These are phyloP conservation scores for Diaporthe amygdali DNA, from an alignment of 2,329 filamentous ascomycete species.

Conservation along the genomic window DNA sequence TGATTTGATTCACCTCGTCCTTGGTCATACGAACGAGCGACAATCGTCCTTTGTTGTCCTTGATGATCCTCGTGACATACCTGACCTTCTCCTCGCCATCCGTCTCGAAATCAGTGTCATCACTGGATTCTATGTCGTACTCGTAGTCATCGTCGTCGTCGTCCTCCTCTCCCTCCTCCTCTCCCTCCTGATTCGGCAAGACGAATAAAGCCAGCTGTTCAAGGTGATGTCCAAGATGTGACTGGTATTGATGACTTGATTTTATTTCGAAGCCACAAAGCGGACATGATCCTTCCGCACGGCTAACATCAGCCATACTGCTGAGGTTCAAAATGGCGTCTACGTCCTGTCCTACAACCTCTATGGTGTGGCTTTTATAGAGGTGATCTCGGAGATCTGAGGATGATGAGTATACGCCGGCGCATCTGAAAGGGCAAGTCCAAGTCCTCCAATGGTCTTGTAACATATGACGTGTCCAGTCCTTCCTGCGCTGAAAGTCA, in stretches of 20 bases:
- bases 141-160: conserved; percentile 35
- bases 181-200: background rate
- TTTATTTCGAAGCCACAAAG: background rate
- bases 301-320: background rate
- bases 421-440: background rate
- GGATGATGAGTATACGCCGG: background rate
- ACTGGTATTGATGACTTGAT: background rate
- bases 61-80: conserved; percentile 58
- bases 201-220: background rate
- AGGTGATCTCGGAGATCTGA: background rate
- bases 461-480: background rate
- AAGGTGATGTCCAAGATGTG: background rate
- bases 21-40: conserved; percentile 40
- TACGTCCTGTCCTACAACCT: background rate
- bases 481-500: background rate
- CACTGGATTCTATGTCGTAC: conserved; percentile 41
- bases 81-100: conserved; percentile 45
- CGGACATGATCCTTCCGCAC: background rate
- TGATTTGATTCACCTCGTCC: conserved; percentile 38
- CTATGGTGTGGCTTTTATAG: background rate
- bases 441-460: conserved; percentile 2
- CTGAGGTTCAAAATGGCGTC: background rate
- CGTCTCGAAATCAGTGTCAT: conserved; percentile 47
- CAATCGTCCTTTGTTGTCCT: conserved; percentile 46
- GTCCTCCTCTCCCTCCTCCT: background rate